phyloP scores from a whole-genome alignment of 208 protist species.

The Leishmania martiniquensis region DNA sequence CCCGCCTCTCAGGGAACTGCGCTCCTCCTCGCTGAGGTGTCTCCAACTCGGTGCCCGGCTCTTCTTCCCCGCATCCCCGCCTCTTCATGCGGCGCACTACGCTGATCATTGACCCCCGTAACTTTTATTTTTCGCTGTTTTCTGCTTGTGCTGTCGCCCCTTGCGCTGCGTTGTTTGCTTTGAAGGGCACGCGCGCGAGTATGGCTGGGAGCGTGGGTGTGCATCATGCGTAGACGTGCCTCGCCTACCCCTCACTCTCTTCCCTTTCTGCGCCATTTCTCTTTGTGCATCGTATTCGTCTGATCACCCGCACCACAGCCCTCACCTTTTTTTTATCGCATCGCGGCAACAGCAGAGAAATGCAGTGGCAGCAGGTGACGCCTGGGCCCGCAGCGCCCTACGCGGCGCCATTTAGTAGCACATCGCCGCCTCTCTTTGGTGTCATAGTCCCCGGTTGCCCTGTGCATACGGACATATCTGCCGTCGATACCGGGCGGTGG shows the following conservation, averaged over 20 bases:
- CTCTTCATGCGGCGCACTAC: not conserved
- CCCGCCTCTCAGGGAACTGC: not conserved
- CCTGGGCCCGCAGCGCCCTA: not conserved
- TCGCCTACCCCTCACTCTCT: not conserved
- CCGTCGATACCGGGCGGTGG: conserved; percentile 57
- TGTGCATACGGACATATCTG: conserved; percentile 44
- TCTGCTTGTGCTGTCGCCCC: too few species aligned
- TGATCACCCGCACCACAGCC: not conserved
- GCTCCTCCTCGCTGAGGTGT: not conserved
- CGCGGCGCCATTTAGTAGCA: not conserved
- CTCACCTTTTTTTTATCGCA: conserved; percentile 8
- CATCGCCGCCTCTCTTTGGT: conserved; percentile 38
- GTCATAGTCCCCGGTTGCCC: conserved; percentile 73
- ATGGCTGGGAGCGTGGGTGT: not conserved
- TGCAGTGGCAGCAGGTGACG: conserved; percentile 22
- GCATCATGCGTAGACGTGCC: not conserved
- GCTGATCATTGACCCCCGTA: not conserved
- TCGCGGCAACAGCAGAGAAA: not conserved
- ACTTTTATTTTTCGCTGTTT: not conserved
- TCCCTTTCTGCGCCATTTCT: not conserved
- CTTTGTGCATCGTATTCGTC: not conserved
- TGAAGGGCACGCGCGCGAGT: not conserved
- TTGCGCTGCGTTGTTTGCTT: not conserved
- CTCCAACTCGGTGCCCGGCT: not conserved
- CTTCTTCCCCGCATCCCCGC: not conserved